A percentile compares a stretch with the other conserved stretches of the same genome.
Evolutionary conservation across 345 rosid genomes (phyloP).

Genomic region (Eucalyptus sp.): DNA sequence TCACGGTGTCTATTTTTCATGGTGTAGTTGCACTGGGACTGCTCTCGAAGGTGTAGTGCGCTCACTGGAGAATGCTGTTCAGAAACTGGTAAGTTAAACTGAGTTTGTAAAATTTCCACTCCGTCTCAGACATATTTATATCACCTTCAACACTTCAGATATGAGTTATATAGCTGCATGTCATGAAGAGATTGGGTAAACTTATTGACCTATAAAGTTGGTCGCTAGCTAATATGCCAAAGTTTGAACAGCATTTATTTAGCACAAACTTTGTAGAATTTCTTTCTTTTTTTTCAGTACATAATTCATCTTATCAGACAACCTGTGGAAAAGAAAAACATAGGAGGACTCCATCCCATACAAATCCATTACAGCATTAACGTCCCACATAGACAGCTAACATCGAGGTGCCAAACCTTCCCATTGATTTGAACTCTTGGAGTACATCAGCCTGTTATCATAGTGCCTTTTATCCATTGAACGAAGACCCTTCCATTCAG

Average conservation of each 20-base stretch:
- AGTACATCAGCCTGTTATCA: not conserved
- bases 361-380: not conserved
- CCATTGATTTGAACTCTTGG: not conserved
- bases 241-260: not conserved
- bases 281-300: not conserved
- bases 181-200: not conserved
- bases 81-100: not conserved
- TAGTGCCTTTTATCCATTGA: accelerated
- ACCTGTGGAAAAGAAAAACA: not conserved
- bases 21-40: not conserved
- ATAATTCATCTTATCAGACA: not conserved
- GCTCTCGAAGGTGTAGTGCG: not conserved
- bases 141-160: not conserved
- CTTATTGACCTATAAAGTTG: not conserved
- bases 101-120: not conserved
- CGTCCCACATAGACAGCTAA: not conserved
- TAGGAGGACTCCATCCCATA: not conserved
- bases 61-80: not conserved
- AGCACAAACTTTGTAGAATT: not conserved
- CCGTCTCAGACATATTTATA: not conserved
- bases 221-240: not conserved
- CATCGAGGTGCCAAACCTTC: not conserved
- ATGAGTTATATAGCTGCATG: not conserved
- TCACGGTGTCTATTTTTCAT: not conserved
- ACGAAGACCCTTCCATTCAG: not conserved